Evolutionary conservation across 495 filamentous ascomycete genomes (phyloP).

Genomic region (Rostrohypoxylon terebratum): DNA sequence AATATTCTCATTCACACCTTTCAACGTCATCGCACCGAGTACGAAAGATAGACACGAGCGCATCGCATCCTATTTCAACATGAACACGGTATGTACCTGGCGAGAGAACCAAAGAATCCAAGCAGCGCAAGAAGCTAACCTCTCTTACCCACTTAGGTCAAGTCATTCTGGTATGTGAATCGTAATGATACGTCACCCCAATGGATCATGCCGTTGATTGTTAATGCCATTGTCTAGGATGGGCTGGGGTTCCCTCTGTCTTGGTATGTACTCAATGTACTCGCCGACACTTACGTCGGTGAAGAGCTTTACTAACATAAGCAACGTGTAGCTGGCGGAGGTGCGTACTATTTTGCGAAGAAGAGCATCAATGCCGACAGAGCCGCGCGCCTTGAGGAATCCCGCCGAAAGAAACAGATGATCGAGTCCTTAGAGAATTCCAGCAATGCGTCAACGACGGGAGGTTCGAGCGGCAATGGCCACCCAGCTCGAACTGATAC

Average conservation of each 20-base stretch:
- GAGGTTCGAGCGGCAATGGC: slow-evolving; percentile 51
- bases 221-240: slow-evolving; percentile 63
- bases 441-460: slow-evolving; percentile 58
- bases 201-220: slow-evolving; percentile 22
- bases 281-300: slow-evolving; percentile 6
- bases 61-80: slow-evolving; percentile 32
- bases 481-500: slow-evolving; percentile 65
- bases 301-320: slow-evolving; percentile 37
- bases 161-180: slow-evolving; percentile 69
- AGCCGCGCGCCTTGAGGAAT: slow-evolving; percentile 73
- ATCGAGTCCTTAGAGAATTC: slow-evolving; percentile 69
- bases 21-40: slow-evolving; percentile 11
- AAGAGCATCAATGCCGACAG: slow-evolving; percentile 91
- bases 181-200: slow-evolving; percentile 6
- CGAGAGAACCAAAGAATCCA: background rate
- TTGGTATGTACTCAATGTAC: slow-evolving; percentile 69
- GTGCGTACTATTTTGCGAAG: slow-evolving; percentile 96
- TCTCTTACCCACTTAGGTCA: slow-evolving; percentile 56
- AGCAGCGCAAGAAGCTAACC: slow-evolving; percentile 39
- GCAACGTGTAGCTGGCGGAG: slow-evolving; percentile 73
- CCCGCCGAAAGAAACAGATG: slow-evolving; percentile 72
- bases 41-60: background rate
- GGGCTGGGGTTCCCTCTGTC: slow-evolving; percentile 87
- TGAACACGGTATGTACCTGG: slow-evolving; percentile 50
- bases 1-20: slow-evolving; percentile 25